phyloP scores from a whole-genome alignment of 257 asterid genomes.

The Capsicum rhomboideum region DNA sequence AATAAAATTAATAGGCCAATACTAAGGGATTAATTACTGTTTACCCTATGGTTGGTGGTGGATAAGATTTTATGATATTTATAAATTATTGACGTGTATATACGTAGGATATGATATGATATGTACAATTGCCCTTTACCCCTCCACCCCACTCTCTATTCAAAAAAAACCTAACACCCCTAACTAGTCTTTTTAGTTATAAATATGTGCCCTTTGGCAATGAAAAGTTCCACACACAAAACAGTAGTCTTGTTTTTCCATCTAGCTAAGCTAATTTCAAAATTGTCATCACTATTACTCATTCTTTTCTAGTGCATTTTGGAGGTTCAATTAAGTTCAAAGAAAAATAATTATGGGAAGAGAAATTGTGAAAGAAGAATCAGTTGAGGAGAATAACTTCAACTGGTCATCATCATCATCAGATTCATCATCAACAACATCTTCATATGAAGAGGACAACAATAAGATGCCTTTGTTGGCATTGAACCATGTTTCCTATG shows the following conservation, averaged over 20 bases:
- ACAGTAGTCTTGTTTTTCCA: not conserved
- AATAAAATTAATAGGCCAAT: no score
- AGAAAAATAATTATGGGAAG: not conserved
- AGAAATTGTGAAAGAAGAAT: not conserved
- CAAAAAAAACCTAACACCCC: not conserved
- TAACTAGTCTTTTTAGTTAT: not conserved
- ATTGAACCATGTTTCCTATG: conserved; percentile 63
- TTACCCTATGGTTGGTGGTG: not conserved
- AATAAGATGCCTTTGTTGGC: conserved; percentile 40
- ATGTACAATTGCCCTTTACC: not conserved
- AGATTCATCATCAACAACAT: not conserved
- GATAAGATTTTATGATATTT: not conserved
- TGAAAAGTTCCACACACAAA: not conserved
- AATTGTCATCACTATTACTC: not conserved
- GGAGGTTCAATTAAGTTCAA: not conserved
- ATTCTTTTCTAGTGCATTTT: not conserved
- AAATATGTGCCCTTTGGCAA: not conserved
- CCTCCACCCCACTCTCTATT: no score
- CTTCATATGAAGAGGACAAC: not conserved
- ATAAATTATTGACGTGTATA: not conserved
- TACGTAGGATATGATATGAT: not conserved
- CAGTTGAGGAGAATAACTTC: not conserved
- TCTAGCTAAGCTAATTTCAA: not conserved
- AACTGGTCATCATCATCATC: not conserved
- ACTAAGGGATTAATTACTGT: not conserved